Base-by-base conservation (phyloP, 495 filamentous ascomycete genomes). In the Neohortaea acidophila region DNA sequence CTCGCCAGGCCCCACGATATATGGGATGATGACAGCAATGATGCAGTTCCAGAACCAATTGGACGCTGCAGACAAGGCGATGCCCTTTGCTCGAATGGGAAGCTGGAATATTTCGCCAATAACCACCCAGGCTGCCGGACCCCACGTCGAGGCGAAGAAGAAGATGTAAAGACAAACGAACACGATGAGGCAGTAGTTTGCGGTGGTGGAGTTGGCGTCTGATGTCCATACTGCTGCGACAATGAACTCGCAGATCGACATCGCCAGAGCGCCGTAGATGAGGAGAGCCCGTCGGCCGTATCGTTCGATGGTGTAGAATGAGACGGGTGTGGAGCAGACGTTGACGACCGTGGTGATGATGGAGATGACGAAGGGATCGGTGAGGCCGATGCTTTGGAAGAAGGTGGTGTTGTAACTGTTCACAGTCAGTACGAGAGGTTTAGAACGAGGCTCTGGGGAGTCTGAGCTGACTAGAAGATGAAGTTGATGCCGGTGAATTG, bases 91-190 rank as follows among this genome's bases (percentile, higher is more conserved):
- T 49, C 82, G 78, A 60, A 86, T 85, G 33, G 76, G 78, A 25
- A 89, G 72, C 19, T 81, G 81, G 72, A 75, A 89, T 63, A 85
- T 80, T 63, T 89, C 82, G 44, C 82, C 82, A 44, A 86, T 82
- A 46, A 87, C 69, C 41, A 89, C 77, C 82, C 82, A 86, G 27
- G 75, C 79, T 36, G 62, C 60, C 6, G 69, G 70, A 30, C 59
- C 59, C 59, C 59, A 63, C 28, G 59, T 59, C 20, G 38, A 48
- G 18, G 59, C 59, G 51, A 63, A 63, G 44, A 59, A 56, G 43
- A 66, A 69, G 57, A 80, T 69, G 63, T 77, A 73, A 62, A 63
- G 26, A 42, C 58, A 63, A 28, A 61, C 54, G 49, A 61, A 60
- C 0, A 45, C 50, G 41, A 63, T 61, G 41, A 59, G 49, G 27